Conservation (phyloP, 129 eudicot genomes). For the Helianthus tuberosus region DNA sequence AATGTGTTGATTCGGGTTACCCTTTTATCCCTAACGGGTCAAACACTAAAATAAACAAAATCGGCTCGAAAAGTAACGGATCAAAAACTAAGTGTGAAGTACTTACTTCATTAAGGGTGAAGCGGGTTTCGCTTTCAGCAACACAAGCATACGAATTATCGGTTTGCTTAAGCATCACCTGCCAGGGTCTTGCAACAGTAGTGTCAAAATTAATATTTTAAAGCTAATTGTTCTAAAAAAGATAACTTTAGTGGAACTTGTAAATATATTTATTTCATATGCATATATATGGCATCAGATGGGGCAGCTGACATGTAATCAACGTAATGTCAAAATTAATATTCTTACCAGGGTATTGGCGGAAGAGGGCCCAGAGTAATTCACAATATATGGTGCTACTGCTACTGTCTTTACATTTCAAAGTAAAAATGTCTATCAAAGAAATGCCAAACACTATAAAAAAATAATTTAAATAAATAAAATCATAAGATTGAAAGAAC, state of each 20-base stretch:
- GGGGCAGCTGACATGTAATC: no score
- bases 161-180: no score
- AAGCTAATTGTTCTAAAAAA: not conserved
- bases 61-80: no score
- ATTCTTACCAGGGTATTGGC: slow-evolving; percentile 98
- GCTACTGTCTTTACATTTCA: slow-evolving; percentile 83
- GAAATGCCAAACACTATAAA: slow-evolving; percentile 3
- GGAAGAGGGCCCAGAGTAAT: slow-evolving; percentile 85
- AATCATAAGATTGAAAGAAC: no score
- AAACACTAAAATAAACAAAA: not conserved
- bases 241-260: not conserved
- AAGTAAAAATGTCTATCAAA: slow-evolving; percentile 38
- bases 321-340: no score
- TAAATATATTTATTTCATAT: not conserved
- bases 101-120: no score
- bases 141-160: no score
- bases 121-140: no score
- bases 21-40: not conserved
- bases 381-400: slow-evolving; percentile 92
- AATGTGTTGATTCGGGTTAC: slow-evolving; percentile 6
- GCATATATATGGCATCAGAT: no score
- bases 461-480: no score
- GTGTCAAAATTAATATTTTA: no score
- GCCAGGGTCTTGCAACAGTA: not conserved
- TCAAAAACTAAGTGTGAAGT: not conserved